A percentile compares a stretch with the other conserved stretches of the same genome.
Conservation (phyloP, 345 rosid genomes). For the Fremontodendron californicum region DNA sequence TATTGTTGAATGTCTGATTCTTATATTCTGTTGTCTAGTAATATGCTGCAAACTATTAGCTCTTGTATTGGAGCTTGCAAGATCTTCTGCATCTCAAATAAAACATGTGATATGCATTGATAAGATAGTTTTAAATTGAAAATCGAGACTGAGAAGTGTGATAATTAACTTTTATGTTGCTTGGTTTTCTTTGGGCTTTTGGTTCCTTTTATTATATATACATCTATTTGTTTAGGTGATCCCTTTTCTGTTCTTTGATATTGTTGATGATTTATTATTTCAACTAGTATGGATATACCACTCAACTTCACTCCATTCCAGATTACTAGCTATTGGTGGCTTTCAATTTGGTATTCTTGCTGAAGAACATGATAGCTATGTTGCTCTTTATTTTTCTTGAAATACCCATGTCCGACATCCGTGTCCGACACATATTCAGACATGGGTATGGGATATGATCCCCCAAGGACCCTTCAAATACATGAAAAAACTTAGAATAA, state of each 20-base stretch:
- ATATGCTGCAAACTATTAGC: background rate
- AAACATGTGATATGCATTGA: background rate
- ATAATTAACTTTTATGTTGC: background rate
- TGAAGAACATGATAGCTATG: too few species aligned
- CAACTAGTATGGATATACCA: background rate
- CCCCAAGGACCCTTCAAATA: too few species aligned
- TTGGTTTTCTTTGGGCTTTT: background rate
- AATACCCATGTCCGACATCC: too few species aligned
- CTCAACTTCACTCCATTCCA: background rate
- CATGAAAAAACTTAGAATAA: too few species aligned
- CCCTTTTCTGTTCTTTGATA: background rate
- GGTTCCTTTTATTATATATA: background rate
- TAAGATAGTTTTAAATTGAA: background rate
- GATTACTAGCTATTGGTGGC: background rate
- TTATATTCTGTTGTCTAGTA: background rate
- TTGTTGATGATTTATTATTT: background rate
- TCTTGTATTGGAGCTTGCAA: background rate
- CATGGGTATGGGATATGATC: too few species aligned
- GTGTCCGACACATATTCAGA: too few species aligned
- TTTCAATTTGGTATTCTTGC: background rate
- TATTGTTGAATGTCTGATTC: slow-evolving; percentile 17
- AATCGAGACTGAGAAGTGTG: background rate
- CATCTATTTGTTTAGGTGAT: background rate
- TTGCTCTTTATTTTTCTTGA: too few species aligned
- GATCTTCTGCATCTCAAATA: background rate